A percentile compares a stretch with the other conserved stretches of the same genome.
These are phyloP conservation scores for Plenodomus lindquistii DNA, from an alignment of 2,329 filamentous ascomycete species.

Conservation along the genomic window DNA sequence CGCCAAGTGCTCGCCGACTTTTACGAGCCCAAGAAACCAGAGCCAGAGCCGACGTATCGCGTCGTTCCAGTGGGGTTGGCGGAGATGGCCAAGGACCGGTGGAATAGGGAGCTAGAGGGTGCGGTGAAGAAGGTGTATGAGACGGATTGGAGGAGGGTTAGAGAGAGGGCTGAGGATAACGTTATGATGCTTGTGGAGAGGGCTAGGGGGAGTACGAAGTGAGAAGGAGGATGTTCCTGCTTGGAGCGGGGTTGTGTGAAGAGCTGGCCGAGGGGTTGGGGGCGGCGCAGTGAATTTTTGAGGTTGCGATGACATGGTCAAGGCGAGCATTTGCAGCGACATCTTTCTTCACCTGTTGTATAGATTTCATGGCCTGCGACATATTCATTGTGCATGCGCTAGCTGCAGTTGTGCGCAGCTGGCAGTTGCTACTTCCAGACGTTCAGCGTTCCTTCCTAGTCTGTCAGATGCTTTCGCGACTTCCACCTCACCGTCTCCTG, in stretches of 20 bases:
- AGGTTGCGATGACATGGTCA: neutral
- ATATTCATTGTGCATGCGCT: neutral
- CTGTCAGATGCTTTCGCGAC: neutral
- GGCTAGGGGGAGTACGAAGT: constrained; percentile 35
- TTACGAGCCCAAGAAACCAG: constrained; percentile 48
- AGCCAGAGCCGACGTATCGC: constrained; percentile 45
- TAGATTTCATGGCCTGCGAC: constrained; percentile 3
- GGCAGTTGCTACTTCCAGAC: neutral
- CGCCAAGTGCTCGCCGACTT: constrained; percentile 49
- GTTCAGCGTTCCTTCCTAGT: neutral
- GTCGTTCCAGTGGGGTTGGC: constrained; percentile 47
- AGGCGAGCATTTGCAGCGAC: constrained; percentile 15
- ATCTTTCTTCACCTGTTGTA: constrained; percentile 23
- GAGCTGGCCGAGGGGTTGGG: neutral
- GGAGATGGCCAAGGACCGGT: constrained; percentile 55
- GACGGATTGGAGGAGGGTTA: constrained; percentile 51
- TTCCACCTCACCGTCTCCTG: neutral
- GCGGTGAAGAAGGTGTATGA: constrained; percentile 48
- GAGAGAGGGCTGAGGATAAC: constrained; percentile 48
- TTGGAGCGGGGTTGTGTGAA: neutral
- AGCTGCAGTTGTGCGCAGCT: neutral
- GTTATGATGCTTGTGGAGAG: constrained; percentile 41
- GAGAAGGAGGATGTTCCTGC: constrained; percentile 2
- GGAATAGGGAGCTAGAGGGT: constrained; percentile 53
- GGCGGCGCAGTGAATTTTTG: too few species aligned